A percentile compares a stretch with the other conserved stretches of the same genome.
These are phyloP conservation scores for Pogostemon cablin DNA, from an alignment of 257 asterid species.

Conservation along the genomic window DNA sequence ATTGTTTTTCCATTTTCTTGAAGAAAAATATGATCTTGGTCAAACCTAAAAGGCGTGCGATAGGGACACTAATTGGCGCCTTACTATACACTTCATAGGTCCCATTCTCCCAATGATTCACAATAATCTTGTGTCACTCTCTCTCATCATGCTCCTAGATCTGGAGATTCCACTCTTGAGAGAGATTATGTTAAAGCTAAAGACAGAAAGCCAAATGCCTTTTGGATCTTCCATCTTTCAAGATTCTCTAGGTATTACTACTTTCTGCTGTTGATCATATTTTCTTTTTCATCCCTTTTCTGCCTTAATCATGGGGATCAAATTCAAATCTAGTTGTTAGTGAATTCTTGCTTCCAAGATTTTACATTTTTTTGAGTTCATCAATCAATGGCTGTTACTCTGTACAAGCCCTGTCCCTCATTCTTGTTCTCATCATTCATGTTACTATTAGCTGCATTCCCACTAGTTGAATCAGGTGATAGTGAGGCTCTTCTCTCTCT, in stretches of 20 bases:
- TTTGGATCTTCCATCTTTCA: constrained; percentile 33
- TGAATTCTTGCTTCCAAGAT: constrained; percentile 18
- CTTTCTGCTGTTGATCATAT: constrained; percentile 22
- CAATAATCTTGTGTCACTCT: constrained; percentile 28
- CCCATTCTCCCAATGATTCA: constrained; percentile 35
- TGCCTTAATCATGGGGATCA: constrained; percentile 25
- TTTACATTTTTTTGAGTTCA: constrained; percentile 19
- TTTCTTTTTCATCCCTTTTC: neutral
- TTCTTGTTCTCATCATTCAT: constrained; percentile 34
- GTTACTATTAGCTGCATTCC: constrained; percentile 35
- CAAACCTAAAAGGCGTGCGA: constrained; percentile 25
- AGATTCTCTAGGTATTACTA: constrained; percentile 31
- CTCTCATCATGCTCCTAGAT: constrained; percentile 41
- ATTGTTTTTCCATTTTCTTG: neutral
- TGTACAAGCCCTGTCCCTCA: constrained; percentile 5
- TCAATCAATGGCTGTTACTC: constrained; percentile 35
- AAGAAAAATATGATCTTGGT: constrained; percentile 13
- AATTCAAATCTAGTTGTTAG: constrained; percentile 29
- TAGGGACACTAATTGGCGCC: constrained; percentile 62
- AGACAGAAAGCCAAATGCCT: constrained; percentile 37
- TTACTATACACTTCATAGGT: constrained; percentile 34
- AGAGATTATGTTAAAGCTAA: constrained; percentile 19
- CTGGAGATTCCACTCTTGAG: constrained; percentile 43
- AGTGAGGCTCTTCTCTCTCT: constrained; percentile 72
- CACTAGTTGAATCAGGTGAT: constrained; percentile 59